These are phyloP conservation scores for Globisporangium radiosum DNA, from an alignment of 352 stramenopile species.

Conservation along the genomic window DNA sequence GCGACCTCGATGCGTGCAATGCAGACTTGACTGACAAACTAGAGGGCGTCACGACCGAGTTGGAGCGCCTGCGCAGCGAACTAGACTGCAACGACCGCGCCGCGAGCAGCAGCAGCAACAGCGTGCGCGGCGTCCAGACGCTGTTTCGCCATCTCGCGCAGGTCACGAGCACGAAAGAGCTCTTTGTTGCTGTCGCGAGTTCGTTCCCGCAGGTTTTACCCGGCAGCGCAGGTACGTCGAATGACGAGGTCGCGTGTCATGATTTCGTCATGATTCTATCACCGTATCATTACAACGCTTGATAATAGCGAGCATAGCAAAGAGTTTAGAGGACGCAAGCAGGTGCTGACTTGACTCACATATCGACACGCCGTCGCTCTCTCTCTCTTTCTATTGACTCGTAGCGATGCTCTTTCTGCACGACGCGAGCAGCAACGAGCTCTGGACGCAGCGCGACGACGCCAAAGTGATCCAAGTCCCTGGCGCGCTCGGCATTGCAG, in stretches of 20 bases:
- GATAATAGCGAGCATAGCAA: no score
- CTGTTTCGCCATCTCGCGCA: slow-evolving; percentile 39
- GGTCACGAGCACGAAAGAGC: slow-evolving; percentile 24
- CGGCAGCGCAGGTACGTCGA: slow-evolving; percentile 24
- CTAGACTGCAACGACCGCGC: neutral
- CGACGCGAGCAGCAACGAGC: slow-evolving; percentile 50
- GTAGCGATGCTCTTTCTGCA: slow-evolving; percentile 53
- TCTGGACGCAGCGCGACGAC: slow-evolving; percentile 56
- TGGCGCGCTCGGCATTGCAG: slow-evolving; percentile 49
- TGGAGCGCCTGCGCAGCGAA: neutral
- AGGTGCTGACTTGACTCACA: no score
- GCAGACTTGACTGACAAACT: neutral
- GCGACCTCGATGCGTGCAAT: slow-evolving; percentile 2
- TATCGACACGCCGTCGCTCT: no score
- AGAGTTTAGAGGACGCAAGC: no score
- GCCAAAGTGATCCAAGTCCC: slow-evolving; percentile 41
- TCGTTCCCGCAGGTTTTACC: slow-evolving; percentile 36
- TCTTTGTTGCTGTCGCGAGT: slow-evolving; percentile 33
- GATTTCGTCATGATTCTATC: neutral
- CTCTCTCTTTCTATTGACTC: no score
- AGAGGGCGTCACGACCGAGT: neutral
- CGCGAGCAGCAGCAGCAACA: slow-evolving; percentile 8
- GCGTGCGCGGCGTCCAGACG: slow-evolving; percentile 24
- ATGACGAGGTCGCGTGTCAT: neutral
- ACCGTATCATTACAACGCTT: no score